A percentile compares a stretch with the other conserved stretches of the same genome.
These are phyloP conservation scores for Schizophyllum amplum DNA, from an alignment of 1,284 basidiomycete species.

Conservation along the genomic window DNA sequence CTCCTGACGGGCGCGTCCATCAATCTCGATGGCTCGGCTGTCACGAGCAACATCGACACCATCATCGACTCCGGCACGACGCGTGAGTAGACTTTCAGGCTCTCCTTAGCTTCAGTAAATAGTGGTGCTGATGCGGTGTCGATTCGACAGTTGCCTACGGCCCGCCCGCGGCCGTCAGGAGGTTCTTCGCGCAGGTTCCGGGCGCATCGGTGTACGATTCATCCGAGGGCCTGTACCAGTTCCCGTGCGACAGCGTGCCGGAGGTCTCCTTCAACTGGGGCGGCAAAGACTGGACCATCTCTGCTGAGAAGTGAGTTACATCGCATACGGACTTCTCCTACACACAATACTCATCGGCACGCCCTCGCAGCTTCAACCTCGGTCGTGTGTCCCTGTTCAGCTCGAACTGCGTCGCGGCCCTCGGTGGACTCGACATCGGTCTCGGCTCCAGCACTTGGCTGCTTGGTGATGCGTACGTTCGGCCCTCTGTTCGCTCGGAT, in stretches of 20 bases:
- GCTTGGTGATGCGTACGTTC: constrained; percentile 10
- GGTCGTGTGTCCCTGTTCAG: constrained; percentile 10
- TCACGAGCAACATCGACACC: constrained; percentile 7
- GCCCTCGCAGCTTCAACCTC: constrained; percentile 10
- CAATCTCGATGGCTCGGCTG: constrained; percentile 5
- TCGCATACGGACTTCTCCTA: not conserved
- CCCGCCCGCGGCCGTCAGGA: constrained; percentile 8
- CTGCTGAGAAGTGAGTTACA: constrained; percentile 4
- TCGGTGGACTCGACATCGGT: constrained; percentile 14
- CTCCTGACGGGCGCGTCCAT: constrained; percentile 13
- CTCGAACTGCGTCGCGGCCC: constrained; percentile 9
- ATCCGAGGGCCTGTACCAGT: constrained; percentile 11
- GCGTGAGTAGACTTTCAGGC: too few relatives aligned
- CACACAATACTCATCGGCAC: not conserved
- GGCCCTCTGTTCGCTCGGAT: not conserved
- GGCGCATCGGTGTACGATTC: constrained; percentile 10
- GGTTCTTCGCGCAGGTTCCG: constrained; percentile 8
- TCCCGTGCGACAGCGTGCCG: constrained; percentile 10
- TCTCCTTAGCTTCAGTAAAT: too few relatives aligned
- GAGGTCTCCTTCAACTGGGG: constrained; percentile 13
- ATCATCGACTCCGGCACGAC: constrained; percentile 13
- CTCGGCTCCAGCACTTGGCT: constrained; percentile 13
- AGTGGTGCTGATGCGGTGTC: not conserved
- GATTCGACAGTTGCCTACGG: constrained; percentile 5
- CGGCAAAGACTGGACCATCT: constrained; percentile 12